A percentile compares a stretch with the other conserved stretches of the same genome.
These are phyloP conservation scores for Oryza punctata DNA, from an alignment of 176 grass and related monocot genomes.

Conservation along the genomic window DNA sequence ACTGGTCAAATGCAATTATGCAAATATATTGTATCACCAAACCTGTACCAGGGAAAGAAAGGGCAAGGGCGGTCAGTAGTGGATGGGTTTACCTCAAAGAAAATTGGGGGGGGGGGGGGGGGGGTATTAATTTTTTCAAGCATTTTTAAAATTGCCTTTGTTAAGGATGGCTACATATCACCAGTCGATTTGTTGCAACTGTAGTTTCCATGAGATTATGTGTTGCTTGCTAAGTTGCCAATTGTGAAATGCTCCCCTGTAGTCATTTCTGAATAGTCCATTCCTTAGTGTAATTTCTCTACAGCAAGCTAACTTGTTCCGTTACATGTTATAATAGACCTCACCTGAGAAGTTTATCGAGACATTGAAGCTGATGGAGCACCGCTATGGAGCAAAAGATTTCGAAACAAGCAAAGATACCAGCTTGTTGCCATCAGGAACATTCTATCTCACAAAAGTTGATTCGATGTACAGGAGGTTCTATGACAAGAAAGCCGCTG, in stretches of 20 bases:
- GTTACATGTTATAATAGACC: constrained; percentile 42
- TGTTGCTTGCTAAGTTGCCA: neutral
- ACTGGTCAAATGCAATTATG: neutral
- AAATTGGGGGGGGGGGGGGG: neutral
- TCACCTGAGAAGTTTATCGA: constrained; percentile 69
- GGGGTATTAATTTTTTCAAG: neutral
- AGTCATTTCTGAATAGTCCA: neutral
- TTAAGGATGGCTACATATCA: neutral
- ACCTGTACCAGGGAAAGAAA: neutral
- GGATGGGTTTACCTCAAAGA: neutral
- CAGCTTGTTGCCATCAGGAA: constrained; percentile 63
- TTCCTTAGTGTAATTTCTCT: neutral
- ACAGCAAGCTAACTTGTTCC: neutral
- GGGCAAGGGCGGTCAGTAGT: neutral
- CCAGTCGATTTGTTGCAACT: neutral
- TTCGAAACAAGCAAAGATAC: constrained; percentile 71
- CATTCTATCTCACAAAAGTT: constrained; percentile 81
- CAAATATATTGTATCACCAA: neutral
- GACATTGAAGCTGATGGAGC: constrained; percentile 78
- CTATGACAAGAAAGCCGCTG: constrained; percentile 50
- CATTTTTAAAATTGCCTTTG: neutral
- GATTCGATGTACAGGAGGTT: constrained; percentile 85
- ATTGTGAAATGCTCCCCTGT: neutral
- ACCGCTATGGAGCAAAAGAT: constrained; percentile 78
- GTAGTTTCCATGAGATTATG: neutral